Conservation (phyloP, 2,329 filamentous ascomycete species). For the Leptosphaerulina australis region DNA sequence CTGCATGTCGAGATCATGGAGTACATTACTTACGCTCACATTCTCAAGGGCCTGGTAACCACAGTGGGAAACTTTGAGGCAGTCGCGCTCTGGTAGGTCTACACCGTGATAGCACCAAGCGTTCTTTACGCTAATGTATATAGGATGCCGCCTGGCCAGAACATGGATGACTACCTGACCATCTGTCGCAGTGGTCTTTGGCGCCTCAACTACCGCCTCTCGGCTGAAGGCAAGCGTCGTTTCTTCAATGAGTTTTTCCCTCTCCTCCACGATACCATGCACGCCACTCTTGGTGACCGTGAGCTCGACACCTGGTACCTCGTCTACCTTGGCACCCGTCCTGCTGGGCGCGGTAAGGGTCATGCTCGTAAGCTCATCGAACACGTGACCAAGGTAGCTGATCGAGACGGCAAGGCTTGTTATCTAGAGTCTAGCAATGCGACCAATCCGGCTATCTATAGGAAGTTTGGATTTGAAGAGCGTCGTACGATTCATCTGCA, state of each 20-base stretch:
- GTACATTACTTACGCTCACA: constrained; percentile 77
- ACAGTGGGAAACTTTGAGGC: constrained; percentile 78
- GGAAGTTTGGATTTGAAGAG: constrained; percentile 74
- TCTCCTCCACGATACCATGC: constrained; percentile 74
- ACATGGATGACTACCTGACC: constrained; percentile 75
- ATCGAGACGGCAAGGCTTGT: constrained; percentile 68
- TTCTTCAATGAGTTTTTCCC: constrained; percentile 81
- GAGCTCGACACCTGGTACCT: constrained; percentile 78
- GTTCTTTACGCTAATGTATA: constrained; percentile 9
- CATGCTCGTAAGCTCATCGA: constrained; percentile 74
- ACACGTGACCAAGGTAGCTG: constrained; percentile 69
- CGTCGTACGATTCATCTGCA: constrained; percentile 68
- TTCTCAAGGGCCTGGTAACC: constrained; percentile 74
- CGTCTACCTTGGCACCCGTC: constrained; percentile 80
- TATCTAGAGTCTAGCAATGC: constrained; percentile 80
- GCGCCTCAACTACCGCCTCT: constrained; percentile 76
- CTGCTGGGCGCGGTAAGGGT: constrained; percentile 71
- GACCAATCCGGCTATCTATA: constrained; percentile 73
- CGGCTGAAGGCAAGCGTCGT: constrained; percentile 71
- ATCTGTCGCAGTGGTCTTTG: constrained; percentile 77
- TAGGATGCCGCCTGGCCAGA: constrained; percentile 76
- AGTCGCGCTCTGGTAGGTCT: constrained; percentile 77
- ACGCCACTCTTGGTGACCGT: constrained; percentile 68
- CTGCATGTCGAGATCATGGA: constrained; percentile 78
- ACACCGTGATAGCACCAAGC: background rate